Base-by-base conservation (phyloP, 2,329 filamentous ascomycete species). In the Botryotinia convoluta region DNA sequence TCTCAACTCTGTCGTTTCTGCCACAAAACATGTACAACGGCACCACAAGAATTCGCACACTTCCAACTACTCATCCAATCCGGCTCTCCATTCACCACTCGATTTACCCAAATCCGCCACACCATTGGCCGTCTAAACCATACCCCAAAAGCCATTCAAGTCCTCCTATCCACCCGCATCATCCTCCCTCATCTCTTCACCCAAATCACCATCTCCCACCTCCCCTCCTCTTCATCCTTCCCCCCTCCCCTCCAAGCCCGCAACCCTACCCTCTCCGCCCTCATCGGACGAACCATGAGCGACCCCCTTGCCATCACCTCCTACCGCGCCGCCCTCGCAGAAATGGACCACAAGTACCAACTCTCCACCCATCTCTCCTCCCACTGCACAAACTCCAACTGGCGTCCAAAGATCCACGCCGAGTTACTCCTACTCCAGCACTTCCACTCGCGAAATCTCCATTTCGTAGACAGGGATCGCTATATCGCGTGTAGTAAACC, bases 311-410 rank as follows among this genome's bases (percentile, higher is more conserved):
- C 98, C 98, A 84, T 93, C 97, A 78, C 98, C 89, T 80, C 98
- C 87, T 84, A 98, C 95, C 71, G 95, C 95, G 75, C 95, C 95
- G 90, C 98, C 98, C 85, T 98, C 91, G 57, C 95, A 59, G 45
- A 62, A 32, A 54, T 75, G 37, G 73, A 75, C 37, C 32, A 59
- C 22, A 63, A 63, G n/a, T 71, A 63, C 6, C 32, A 69, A 62
- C 32, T 75, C 10, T 72, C 68, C 26, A 10, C 57, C n/a, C 26
- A 70, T 1, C 74, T 85, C 32, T 68, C 75, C 8, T 18, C 78
- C 16, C 73, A 78, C 29, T 83, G 82, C 73, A 76, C 0, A 51
- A 75, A 0, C 76, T 83, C 1, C 37, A 26, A 0, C 87, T 51
- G 48, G 48, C 48, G 48, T 14, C 48, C 48, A 1, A 51, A 51